Base-by-base conservation (phyloP, 495 filamentous ascomycete species). In the Penicillium ucsense region DNA sequence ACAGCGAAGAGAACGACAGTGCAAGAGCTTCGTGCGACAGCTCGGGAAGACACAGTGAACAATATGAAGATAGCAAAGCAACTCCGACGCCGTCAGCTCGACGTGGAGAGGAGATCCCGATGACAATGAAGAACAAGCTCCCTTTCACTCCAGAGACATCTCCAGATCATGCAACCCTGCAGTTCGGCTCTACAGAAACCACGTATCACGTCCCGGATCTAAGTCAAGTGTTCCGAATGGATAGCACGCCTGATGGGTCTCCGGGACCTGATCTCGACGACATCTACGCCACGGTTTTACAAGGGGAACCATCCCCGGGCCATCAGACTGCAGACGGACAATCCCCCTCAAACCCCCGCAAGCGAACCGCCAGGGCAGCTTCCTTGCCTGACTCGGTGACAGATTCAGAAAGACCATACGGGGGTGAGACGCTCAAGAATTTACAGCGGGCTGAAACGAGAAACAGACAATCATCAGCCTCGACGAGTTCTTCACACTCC, bases 391-490 rank as follows among this genome's bases (percentile, higher is more conserved):
- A 52, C 31, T 52, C 49, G 10, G 45, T 52, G 6, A 47, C 44
- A 20, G 49, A 52, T 31, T 47, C 45, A 34, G 49, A 52, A 40
- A 43, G 49, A 39, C n/a, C 44, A 20, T 52, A 52, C 31, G 38
- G 39, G 9, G 32, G 40, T 9, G 33, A 5, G 3, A 47, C 43
- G 28, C 9, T 36, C 38, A 41, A 44, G 30, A 33, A 12, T 5
- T n/a, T 27, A 9, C 8, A 5, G 8, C 41, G 30, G 3, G 11
- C 37, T 30, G 38, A 47, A 31, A 28, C 4, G 4, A 33, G 31
- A 20, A 9, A 4, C 27, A 20, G 27, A 37, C 27, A 45, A 10
- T 46, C 44, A 30, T 30, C 44, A 4, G 47, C 34, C 4, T 35
- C 47, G 3, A 38, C 38, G 7, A 45, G 40, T 7, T 6, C 49